A percentile compares a stretch with the other conserved stretches of the same genome.
Evolutionary conservation across 352 stramenopile species (phyloP).

Genomic region (Phytophthora nicotianae): DNA sequence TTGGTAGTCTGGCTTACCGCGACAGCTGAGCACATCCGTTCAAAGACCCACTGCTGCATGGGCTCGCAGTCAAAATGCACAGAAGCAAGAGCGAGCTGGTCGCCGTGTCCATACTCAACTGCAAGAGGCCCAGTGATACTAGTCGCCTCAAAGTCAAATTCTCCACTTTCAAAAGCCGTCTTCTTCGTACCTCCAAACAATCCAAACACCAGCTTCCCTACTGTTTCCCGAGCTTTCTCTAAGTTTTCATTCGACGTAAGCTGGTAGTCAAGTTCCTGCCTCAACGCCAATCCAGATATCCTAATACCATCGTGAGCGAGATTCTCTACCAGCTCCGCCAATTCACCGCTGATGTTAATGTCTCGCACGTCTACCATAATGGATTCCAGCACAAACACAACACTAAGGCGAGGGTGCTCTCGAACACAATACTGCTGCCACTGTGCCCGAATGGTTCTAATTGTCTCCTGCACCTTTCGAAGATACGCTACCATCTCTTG

Average conservation of each 20-base stretch:
- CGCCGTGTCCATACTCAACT: conserved; percentile 11
- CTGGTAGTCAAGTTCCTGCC: conserved; percentile 12
- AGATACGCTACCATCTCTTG: conserved; percentile 24
- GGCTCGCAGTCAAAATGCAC: conserved; percentile 34
- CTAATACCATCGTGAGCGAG: conserved; percentile 24
- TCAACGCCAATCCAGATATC: conserved; percentile 23
- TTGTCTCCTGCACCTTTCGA: conserved; percentile 17
- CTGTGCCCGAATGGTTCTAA: conserved; percentile 14
- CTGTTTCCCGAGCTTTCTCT: conserved; percentile 14
- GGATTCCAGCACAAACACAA: conserved; percentile 32
- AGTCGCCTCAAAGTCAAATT: conserved; percentile 18
- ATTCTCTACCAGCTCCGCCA: conserved; percentile 24
- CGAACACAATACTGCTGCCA: conserved; percentile 17
- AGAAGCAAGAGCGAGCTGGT: conserved; percentile 17
- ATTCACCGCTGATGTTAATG: conserved; percentile 15
- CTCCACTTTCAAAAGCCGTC: conserved; percentile 2
- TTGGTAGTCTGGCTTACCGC: conserved; percentile 31
- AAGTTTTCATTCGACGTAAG: conserved; percentile 17
- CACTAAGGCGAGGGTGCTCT: conserved; percentile 6
- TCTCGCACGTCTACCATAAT: conserved; percentile 24
- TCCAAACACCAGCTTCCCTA: conserved; percentile 18
- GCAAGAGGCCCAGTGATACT: conserved; percentile 30
- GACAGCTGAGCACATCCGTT: conserved; percentile 33
- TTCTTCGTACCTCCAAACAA: conserved; percentile 27
- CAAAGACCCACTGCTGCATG: conserved; percentile 32